phyloP scores from a whole-genome alignment of 306 rosid species.

The Boehmeria nivea region DNA sequence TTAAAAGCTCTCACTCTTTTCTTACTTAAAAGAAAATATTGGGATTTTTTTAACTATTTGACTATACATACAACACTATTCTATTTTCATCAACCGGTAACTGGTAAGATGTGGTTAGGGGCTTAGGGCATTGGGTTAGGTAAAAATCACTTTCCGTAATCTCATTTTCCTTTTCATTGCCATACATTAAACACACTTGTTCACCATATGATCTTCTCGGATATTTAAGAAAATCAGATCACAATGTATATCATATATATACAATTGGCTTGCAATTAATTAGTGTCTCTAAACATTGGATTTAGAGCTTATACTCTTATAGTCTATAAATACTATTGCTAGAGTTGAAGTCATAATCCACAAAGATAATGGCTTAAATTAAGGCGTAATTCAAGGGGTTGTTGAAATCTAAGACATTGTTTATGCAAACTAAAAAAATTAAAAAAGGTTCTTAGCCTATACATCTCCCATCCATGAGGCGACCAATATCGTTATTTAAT shows the following conservation, averaged over 20 bases:
- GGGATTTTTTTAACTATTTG: conserved; percentile 26
- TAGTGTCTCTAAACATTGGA: conserved; percentile 29
- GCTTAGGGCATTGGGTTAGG: conserved; percentile 7
- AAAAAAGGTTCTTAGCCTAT: too few relatives aligned
- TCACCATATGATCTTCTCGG: conserved; percentile 2
- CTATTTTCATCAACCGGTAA: conserved; percentile 28
- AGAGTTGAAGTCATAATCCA: conserved; percentile 27
- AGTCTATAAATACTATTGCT: neutral
- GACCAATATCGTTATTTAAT: neutral
- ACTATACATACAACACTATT: neutral
- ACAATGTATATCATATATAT: conserved; percentile 3
- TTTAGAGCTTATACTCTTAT: conserved; percentile 21
- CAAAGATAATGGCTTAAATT: conserved; percentile 55
- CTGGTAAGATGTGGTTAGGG: conserved; percentile 17
- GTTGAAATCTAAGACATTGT: conserved; percentile 50
- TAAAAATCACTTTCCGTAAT: conserved; percentile 12
- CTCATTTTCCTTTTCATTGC: neutral
- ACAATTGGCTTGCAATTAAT: neutral
- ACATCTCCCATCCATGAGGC: too few relatives aligned
- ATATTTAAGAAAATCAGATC: conserved; percentile 14
- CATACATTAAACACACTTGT: neutral
- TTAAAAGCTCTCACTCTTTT: conserved; percentile 8
- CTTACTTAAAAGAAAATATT: neutral
- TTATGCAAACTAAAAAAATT: neutral
- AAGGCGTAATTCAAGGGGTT: conserved; percentile 75